Base-by-base conservation (phyloP, 345 rosid genomes). In the Odontarrhena argentea region DNA sequence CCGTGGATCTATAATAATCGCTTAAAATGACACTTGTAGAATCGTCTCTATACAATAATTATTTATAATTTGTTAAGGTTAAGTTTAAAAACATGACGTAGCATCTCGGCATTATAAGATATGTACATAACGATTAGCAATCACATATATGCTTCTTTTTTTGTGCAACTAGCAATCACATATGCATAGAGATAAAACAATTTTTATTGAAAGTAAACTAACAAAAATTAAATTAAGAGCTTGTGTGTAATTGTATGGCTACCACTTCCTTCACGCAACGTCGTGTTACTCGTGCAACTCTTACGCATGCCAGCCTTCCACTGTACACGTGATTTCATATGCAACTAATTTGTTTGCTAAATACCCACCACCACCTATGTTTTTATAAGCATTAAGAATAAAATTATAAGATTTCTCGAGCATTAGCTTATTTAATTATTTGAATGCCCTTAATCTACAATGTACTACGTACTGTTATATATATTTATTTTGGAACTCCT, bases 221-320 rank as follows among this genome's bases (percentile, higher is more conserved):
- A 24, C 35, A 26, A n/a, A 50, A 40, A 40, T 3, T 0, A 66
- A 34, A 55, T n/a, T n/a, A 34, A 54, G 54, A 44, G 70, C 45
- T 55, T 66, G 37, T 44, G 73, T 48, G 42, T 26, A 46, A 57
- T 7, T 68, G 57, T 37, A 57, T 37, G 32, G 47, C 38, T 38
- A 57, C 34, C 54, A 34, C 22, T 43, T 51, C 30, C 62, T 14
- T 43, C 69, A 45, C 50, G 24, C 56, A 56, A 63, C 40, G 25
- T 54, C 63, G 75, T 62, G 67, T 55, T 43, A 28, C 69, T 55
- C 63, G 42, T 37, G 24, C 56, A 46, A 37, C 9, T 63, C 43
- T 18, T 46, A 34, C 49, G 18, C 50, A 56, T 26, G 75, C 49
- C 12, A 28, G 55, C 18, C 74, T 54, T 44, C 75, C 15, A 36